Conservation (phyloP, 1,284 basidiomycete genomes). For the Marasmius tenuissimus region DNA sequence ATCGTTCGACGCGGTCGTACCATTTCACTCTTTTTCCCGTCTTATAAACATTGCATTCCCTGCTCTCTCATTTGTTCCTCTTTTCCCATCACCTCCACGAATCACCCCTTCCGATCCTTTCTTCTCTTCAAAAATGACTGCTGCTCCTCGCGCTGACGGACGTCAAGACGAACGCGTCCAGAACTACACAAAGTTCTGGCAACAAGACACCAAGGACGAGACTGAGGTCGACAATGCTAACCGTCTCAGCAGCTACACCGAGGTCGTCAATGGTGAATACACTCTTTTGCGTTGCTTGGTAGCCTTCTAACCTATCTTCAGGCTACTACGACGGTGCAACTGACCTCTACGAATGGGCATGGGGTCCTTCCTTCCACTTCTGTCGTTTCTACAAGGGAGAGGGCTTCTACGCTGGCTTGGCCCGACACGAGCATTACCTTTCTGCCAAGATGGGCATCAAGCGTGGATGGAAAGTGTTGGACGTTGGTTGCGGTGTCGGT, state of each 20-base stretch:
- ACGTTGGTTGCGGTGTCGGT: conserved; percentile 98
- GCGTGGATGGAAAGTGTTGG: conserved; percentile 93
- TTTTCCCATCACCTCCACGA: not conserved
- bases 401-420: conserved; percentile 80
- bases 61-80: not conserved
- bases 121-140: conserved; percentile 5
- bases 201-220: conserved; percentile 82
- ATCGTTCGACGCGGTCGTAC: not conserved
- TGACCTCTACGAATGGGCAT: conserved; percentile 96
- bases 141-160: conserved; percentile 51
- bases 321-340: conserved; percentile 98
- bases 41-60: not conserved
- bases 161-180: conserved; percentile 83
- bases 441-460: conserved; percentile 80
- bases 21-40: not conserved
- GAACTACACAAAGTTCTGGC: conserved; percentile 95
- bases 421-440: conserved; percentile 98
- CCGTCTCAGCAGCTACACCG: conserved; percentile 84
- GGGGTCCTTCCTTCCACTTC: conserved; percentile 95
- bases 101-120: not conserved
- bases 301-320: conserved; percentile 27
- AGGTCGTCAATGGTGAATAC: conserved; percentile 89
- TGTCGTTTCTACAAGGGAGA: conserved; percentile 98
- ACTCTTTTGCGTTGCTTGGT: not conserved
- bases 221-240: conserved; percentile 67